Evolutionary conservation across 192 early-diverging fungal genomes (phyloP), one percentile per base, ranked within the genome.

Genomic region (Physocladia obscura): DNA sequence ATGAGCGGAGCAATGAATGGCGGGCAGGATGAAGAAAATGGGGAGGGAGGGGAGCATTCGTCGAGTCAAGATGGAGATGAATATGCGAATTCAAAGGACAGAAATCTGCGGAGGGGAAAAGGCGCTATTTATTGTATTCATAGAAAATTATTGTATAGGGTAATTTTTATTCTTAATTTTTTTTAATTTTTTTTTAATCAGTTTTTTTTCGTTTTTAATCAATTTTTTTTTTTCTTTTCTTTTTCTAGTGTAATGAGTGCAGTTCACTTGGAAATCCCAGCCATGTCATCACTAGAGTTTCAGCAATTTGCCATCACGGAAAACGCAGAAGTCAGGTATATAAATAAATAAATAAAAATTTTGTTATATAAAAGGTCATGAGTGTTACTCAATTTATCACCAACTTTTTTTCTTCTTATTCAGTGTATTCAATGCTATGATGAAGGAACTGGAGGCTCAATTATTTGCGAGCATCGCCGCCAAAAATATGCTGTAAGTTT

Each of bases 401-500:
- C n/a, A n/a, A n/a, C n/a, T n/a, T n/a, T n/a, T n/a, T n/a, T n/a
- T n/a, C 21, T 13, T 21, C 35, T 26, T 8, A 35, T 21, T 63
- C 52, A 72, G 61, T 72, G 70, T 35, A 62, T 72, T 30, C 70
- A 72, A 52, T 72, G 70, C 52, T 72, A 72, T 49, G 70, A 72
- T 52, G 70, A 72, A 57, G 70, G 70, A 27, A 72, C 70, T 22
- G 70, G 70, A 19, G 70, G 70, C 29, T 72, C 70, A 17, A 72
- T 62, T 26, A 72, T 72, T 64, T 72, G 70, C 32, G 61, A 72
- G 36, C 70, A 72, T 38, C 44, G 70, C 5, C 70, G 70, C 19
- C 70, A 72, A 52, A 62, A 62, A 54, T 72, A 72, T 56, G 70
- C 70, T 4, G 59, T 62, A 27, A 51, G 70, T 71, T 19, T 17